Base-by-base conservation (phyloP, 2,329 filamentous ascomycete species). In the Pyricularia pennisetigena region DNA sequence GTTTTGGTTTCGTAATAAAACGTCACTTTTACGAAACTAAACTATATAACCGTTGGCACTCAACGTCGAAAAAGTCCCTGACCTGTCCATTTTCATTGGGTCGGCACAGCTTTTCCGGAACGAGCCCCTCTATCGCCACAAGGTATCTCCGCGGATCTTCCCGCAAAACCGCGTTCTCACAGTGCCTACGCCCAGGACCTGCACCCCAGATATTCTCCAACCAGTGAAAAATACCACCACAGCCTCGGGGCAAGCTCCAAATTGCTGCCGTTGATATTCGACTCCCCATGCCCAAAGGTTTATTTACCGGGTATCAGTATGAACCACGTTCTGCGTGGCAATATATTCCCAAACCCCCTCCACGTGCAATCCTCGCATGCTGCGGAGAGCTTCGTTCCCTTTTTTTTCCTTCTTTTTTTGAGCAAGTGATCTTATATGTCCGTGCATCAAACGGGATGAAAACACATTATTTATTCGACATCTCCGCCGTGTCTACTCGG, bases 111-210 rank as follows among this genome's bases (percentile, higher is more conserved):
- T 49, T 49, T 49, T n/a, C 41, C 41, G 41, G 41, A n/a, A 49
- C 41, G 20, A 49, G n/a, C 41, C 41, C 41, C 41, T 49, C 41
- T 28, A 41, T 65, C 24, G 30, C 23, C 30, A 65, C 30, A 41
- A 28, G 65, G 65, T 24, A 66, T 66, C 65, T 66, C 65, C 65
- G 65, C 65, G 65, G 65, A 66, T 57, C 65, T 66, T 35, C 35
- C 65, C 65, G 32, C 32, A 35, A 35, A 49, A n/a, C 41, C 7
- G 20, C 41, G 14, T 49, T 16, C 26, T 8, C 65, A 49, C 65
- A 24, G 65, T 66, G 24, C 23, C 28, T 29, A 23, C 23, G 14
- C 14, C 4, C 59, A 28, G 28, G 12, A 8, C 12, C 59, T 29
- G 28, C 59, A 26, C 59, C 41, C 41, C 41, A 49, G 41, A 49